Conservation (phyloP, 768 basidiomycete genomes). For the Pulveroboletus ravenelii region DNA sequence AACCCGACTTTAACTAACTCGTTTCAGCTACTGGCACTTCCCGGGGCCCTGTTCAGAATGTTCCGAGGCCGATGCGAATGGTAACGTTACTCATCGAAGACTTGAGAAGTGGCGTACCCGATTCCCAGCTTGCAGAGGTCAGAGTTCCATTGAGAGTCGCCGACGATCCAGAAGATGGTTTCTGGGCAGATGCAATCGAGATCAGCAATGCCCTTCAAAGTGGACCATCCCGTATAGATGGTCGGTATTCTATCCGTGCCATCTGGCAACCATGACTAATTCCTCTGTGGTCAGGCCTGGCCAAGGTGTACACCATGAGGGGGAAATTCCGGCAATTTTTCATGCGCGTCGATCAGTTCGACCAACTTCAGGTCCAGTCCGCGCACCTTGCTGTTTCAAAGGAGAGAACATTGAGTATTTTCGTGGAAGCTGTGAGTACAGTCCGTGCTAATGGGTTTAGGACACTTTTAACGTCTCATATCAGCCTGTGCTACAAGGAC, state of each 20-base stretch:
- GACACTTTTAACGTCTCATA: slow-evolving; percentile 5
- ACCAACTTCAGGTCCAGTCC: slow-evolving; percentile 45
- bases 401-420: slow-evolving; percentile 52
- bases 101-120: slow-evolving; percentile 45
- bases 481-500: slow-evolving; percentile 25
- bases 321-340: slow-evolving; percentile 69
- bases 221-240: slow-evolving; percentile 65
- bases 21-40: slow-evolving; percentile 8
- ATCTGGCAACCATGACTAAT: not conserved
- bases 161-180: slow-evolving; percentile 49
- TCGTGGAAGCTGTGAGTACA: slow-evolving; percentile 53
- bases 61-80: slow-evolving; percentile 38
- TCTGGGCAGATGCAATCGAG: slow-evolving; percentile 68
- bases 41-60: slow-evolving; percentile 12
- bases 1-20: slow-evolving; percentile 3
- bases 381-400: slow-evolving; percentile 54
- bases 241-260: slow-evolving; percentile 29
- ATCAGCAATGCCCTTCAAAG: slow-evolving; percentile 54
- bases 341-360: slow-evolving; percentile 51
- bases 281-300: slow-evolving; percentile 44
- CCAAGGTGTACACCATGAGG: slow-evolving; percentile 60
- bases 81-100: slow-evolving; percentile 69
- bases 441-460: not conserved
- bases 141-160: slow-evolving; percentile 49
- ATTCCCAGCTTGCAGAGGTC: slow-evolving; percentile 63